Evolutionary conservation across 805 yeast genomes (phyloP), one percentile per base, ranked within the genome.

Genomic region (Wickerhamomyces xylosicus): DNA sequence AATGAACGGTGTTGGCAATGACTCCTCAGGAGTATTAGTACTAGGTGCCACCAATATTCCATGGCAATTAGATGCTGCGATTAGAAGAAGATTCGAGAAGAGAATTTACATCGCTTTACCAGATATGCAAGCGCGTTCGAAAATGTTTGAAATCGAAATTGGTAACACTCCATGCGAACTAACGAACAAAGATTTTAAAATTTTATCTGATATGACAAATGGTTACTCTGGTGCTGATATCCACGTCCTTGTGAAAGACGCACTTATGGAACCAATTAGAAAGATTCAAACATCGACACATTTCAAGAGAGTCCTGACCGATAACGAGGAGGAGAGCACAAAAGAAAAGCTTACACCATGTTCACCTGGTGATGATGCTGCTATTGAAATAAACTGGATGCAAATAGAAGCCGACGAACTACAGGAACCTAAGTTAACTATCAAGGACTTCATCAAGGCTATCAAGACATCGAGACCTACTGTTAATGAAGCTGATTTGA

Each of bases 1-100:
- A 58, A 92, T 92, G 98, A 92, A 92, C 60, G 98, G 98, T 51
- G 98, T 92, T 14, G 98, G 98, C 14, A 89, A 86, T 57, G 97
- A 92, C 57, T 66, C 95, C 1, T 71, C 72, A 36, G 98, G 98
- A 8, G 97, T 92, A 2, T 66, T 92, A 28, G 97, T 92, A 1
- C 67, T 92, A 38, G 98, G 98, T 21, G 98, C 98, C 2, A 92
- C 98, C 7, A 92, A 92, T 59, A 92, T 92, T 44, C 98, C 98
- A 16, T 92, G 98, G 98, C 97, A 90, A 64, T 69, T 92, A 49
- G 98, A 92, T 61, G 86, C 97, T 35, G 99, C 98, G 7, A 85
- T 92, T 36, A 75, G 98, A 61, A 79, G 99, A 64, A 79, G 98
- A 61, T 92, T 92, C 53, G 98, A 92, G 60, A 77, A 83, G 49